phyloP scores from a whole-genome alignment of 257 asterid genomes.

The Mitragyna speciosa region DNA sequence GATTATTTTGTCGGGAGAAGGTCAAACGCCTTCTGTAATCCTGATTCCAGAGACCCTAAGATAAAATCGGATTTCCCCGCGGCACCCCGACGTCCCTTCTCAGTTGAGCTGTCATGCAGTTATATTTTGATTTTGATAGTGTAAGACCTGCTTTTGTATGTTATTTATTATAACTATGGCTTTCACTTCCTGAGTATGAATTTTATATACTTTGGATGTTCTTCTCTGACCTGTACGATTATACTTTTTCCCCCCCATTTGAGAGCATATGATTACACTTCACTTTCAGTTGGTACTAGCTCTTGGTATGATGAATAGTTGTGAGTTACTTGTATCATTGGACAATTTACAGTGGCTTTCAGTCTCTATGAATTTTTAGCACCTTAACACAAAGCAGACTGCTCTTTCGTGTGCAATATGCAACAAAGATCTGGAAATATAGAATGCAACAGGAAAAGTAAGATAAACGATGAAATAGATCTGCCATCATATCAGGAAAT shows the following conservation, averaged over 20 bases:
- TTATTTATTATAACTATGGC: background rate
- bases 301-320: too few relatives aligned
- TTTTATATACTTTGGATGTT: background rate
- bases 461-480: background rate
- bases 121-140: background rate
- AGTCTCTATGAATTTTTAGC: background rate
- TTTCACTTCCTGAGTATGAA: background rate
- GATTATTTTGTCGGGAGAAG: background rate
- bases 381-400: background rate
- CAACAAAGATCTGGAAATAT: background rate
- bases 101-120: background rate
- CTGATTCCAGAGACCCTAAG: background rate
- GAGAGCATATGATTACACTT: too few relatives aligned
- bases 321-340: too few relatives aligned
- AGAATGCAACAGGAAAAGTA: background rate
- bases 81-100: background rate
- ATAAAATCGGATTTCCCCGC: background rate
- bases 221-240: too few relatives aligned
- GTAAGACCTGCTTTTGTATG: background rate
- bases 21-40: background rate
- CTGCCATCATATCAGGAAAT: background rate
- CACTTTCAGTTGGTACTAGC: too few relatives aligned
- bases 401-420: too few relatives aligned
- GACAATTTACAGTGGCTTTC: too few relatives aligned
- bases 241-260: too few relatives aligned